These are phyloP conservation scores for Pythium scleroteichum DNA, from an alignment of 352 stramenopile genomes.

Conservation along the genomic window DNA sequence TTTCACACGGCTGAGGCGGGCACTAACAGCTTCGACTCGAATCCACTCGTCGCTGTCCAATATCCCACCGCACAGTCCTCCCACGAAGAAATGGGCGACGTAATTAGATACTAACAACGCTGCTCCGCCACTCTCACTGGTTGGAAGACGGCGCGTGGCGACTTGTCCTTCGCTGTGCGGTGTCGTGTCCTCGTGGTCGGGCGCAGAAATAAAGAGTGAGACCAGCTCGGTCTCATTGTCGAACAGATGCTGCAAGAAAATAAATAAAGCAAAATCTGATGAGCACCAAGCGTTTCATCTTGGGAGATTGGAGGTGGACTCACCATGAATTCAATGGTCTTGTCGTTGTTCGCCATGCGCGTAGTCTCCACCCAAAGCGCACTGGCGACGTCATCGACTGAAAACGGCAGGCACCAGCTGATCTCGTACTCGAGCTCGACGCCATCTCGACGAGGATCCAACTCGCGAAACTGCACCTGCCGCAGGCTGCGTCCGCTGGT, in stretches of 20 bases:
- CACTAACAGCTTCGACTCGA: background rate
- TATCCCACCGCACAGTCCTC: background rate
- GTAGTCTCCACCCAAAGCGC: conserved; percentile 11
- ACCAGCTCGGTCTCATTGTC: background rate
- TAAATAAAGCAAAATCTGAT: background rate
- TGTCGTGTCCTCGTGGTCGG: background rate
- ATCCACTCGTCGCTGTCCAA: background rate
- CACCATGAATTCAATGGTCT: conserved; percentile 3
- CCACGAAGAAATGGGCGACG: background rate
- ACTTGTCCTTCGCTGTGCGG: background rate
- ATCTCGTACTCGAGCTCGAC: conserved; percentile 3
- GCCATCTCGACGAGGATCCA: background rate
- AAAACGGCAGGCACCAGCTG: conserved; percentile 8
- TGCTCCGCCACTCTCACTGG: background rate
- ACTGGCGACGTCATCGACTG: background rate
- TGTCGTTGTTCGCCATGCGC: background rate
- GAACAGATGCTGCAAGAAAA: conserved; percentile 3
- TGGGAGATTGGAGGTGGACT: background rate
- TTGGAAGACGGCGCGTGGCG: background rate
- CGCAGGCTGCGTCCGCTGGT: background rate
- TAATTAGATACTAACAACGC: background rate
- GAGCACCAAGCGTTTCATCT: background rate
- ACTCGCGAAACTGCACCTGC: background rate
- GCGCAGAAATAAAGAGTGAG: conserved; percentile 1
- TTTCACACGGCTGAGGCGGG: background rate